Evolutionary conservation across 768 basidiomycete genomes (phyloP).

Genomic region (Trametes sanguinea): DNA sequence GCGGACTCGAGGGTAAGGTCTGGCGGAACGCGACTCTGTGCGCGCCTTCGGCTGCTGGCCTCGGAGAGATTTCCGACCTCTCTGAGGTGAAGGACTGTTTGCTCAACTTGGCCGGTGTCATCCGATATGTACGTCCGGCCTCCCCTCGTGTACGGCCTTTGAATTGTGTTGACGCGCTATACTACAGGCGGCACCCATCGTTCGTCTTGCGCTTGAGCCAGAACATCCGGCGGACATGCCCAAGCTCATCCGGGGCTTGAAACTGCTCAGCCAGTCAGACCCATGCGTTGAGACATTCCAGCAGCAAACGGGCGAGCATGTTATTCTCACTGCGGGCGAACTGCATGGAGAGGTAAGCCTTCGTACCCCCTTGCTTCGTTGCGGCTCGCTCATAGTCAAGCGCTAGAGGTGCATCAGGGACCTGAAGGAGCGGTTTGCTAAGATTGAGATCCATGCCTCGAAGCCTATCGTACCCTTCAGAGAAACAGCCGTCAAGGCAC

Average conservation of each 20-base stretch:
- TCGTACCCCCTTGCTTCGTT: background rate
- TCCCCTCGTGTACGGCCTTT: background rate
- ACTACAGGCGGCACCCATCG: slow-evolving; percentile 79
- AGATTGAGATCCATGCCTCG: slow-evolving; percentile 89
- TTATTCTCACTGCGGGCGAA: slow-evolving; percentile 94
- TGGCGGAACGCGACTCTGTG: slow-evolving; percentile 91
- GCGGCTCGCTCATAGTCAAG: background rate
- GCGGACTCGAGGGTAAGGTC: slow-evolving; percentile 86
- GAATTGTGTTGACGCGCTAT: slow-evolving; percentile 5
- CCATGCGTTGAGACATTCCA: slow-evolving; percentile 98
- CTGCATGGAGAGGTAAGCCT: slow-evolving; percentile 84
- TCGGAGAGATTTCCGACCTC: slow-evolving; percentile 36
- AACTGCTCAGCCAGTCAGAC: slow-evolving; percentile 90
- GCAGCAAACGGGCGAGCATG: slow-evolving; percentile 96
- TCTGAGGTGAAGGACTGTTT: slow-evolving; percentile 50
- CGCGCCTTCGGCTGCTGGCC: slow-evolving; percentile 52
- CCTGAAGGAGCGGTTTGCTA: slow-evolving; percentile 92
- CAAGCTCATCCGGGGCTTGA: slow-evolving; percentile 83
- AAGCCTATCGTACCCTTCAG: slow-evolving; percentile 97
- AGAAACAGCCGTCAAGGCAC: slow-evolving; percentile 84
- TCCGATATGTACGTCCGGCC: slow-evolving; percentile 51
- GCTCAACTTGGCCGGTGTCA: slow-evolving; percentile 80
- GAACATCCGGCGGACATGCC: slow-evolving; percentile 81
- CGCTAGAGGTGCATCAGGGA: slow-evolving; percentile 91
- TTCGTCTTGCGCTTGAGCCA: slow-evolving; percentile 93